phyloP scores from a whole-genome alignment of 1,284 basidiomycete genomes.

The Trichosporon sp. region DNA sequence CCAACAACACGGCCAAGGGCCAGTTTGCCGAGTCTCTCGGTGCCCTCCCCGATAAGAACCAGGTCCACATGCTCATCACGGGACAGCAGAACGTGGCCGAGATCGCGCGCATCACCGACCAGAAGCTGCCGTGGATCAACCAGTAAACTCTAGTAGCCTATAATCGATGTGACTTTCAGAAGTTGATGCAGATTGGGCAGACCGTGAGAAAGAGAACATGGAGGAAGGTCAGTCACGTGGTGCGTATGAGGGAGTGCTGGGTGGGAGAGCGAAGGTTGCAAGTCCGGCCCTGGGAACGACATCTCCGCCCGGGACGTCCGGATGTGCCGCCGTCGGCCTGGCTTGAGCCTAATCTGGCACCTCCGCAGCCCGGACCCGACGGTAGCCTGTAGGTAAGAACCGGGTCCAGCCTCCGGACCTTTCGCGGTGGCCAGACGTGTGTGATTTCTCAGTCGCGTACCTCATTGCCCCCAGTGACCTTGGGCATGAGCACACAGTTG shows the following conservation, averaged over 20 bases:
- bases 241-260: no score
- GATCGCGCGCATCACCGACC: constrained; percentile 13
- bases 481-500: no score
- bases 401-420: no score
- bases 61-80: neutral
- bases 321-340: no score
- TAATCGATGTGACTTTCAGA: neutral
- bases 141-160: neutral
- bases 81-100: constrained; percentile 11
- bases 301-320: neutral
- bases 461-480: neutral
- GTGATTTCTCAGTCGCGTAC: neutral
- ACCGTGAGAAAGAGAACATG: neutral
- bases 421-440: neutral
- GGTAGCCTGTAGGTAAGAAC: no score
- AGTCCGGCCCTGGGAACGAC: neutral
- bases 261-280: no score
- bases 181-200: neutral
- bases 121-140: constrained; percentile 5
- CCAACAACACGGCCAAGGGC: neutral
- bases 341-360: neutral
- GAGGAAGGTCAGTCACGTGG: neutral
- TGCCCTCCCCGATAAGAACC: neutral
- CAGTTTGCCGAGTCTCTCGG: constrained; percentile 10
- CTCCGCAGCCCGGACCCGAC: no score